Evolutionary conservation across 148 eudicot genomes (phyloP).

Genomic region (Rhododendron molle): DNA sequence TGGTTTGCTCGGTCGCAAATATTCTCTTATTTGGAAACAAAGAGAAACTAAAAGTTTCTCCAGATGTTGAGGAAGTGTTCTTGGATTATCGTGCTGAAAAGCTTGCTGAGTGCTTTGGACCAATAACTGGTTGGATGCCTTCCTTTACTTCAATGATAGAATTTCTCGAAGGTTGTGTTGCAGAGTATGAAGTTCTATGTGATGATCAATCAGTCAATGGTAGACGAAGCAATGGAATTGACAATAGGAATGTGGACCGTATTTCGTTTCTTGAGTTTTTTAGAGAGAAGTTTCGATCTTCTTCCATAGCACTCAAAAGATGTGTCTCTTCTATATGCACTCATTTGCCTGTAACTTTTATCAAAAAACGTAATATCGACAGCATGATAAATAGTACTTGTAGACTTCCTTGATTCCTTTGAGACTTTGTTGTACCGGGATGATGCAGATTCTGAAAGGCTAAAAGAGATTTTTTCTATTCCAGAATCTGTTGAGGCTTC

Average conservation of each 20-base stretch:
- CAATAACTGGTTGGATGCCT: slow-evolving; percentile 57
- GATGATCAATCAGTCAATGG: slow-evolving; percentile 8
- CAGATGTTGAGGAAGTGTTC: slow-evolving; percentile 37
- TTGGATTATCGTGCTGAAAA: slow-evolving; percentile 51
- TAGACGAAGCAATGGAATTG: slow-evolving; percentile 23
- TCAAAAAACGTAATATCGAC: slow-evolving; percentile 25
- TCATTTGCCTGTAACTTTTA: slow-evolving; percentile 43
- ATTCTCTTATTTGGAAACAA: slow-evolving; percentile 56
- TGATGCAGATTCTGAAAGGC: slow-evolving; percentile 23
- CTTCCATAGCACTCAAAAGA: slow-evolving; percentile 30
- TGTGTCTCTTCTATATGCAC: slow-evolving; percentile 35
- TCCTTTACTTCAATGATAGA: slow-evolving; percentile 33
- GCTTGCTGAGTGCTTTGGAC: slow-evolving; percentile 43
- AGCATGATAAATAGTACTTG: slow-evolving; percentile 24
- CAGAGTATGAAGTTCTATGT: slow-evolving; percentile 31
- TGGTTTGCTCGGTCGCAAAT: slow-evolving; percentile 33
- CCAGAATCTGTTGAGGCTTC: slow-evolving; percentile 11
- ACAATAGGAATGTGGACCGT: background rate
- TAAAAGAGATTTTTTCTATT: slow-evolving; percentile 28
- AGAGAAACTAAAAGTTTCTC: slow-evolving; percentile 32
- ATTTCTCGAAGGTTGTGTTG: slow-evolving; percentile 60
- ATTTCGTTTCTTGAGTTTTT: slow-evolving; percentile 40
- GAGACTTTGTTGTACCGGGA: slow-evolving; percentile 31
- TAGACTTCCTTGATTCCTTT: slow-evolving; percentile 24
- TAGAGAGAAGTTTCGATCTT: slow-evolving; percentile 30